phyloP scores from a whole-genome alignment of 2,329 filamentous ascomycete genomes.

The Curvularia spicifera region DNA sequence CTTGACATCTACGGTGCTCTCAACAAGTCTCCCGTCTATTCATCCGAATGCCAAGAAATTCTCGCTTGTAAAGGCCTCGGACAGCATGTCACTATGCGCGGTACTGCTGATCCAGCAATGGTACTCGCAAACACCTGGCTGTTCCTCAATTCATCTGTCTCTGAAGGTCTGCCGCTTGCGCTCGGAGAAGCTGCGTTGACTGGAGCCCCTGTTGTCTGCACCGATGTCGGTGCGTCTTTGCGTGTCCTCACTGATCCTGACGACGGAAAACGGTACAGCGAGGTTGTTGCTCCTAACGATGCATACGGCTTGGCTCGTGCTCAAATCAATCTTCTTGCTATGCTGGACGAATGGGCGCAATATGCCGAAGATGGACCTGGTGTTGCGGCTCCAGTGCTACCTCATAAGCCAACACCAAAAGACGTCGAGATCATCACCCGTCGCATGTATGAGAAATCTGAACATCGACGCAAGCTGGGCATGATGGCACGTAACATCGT shows the following conservation, averaged over 20 bases:
- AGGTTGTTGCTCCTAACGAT: conserved; percentile 70
- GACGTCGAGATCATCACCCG: conserved; percentile 62
- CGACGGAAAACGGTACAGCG: conserved; percentile 59
- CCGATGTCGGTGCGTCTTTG: conserved; percentile 63
- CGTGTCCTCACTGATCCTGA: conserved; percentile 63
- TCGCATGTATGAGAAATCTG: conserved; percentile 66
- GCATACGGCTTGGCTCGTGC: conserved; percentile 65
- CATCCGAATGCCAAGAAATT: conserved; percentile 64
- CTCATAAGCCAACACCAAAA: conserved; percentile 56
- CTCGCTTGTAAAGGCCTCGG: conserved; percentile 63
- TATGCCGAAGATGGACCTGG: conserved; percentile 61
- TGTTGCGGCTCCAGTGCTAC: conserved; percentile 51
- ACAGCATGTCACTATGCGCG: conserved; percentile 59
- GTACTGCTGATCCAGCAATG: conserved; percentile 61
- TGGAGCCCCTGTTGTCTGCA: conserved; percentile 63
- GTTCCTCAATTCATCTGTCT: conserved; percentile 63
- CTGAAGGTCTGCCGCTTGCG: conserved; percentile 63
- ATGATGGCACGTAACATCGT: conserved; percentile 66
- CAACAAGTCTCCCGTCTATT: conserved; percentile 67
- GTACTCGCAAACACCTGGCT: conserved; percentile 54
- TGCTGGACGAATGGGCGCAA: conserved; percentile 66
- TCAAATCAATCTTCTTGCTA: conserved; percentile 66
- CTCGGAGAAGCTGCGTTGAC: conserved; percentile 65
- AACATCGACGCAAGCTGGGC: conserved; percentile 63
- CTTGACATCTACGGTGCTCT: conserved; percentile 69